Percentiles rank a stretch among this genome's conserved stretches.
Evolutionary conservation across 768 basidiomycete species (phyloP).

Genomic region (Ramaria sp.): DNA sequence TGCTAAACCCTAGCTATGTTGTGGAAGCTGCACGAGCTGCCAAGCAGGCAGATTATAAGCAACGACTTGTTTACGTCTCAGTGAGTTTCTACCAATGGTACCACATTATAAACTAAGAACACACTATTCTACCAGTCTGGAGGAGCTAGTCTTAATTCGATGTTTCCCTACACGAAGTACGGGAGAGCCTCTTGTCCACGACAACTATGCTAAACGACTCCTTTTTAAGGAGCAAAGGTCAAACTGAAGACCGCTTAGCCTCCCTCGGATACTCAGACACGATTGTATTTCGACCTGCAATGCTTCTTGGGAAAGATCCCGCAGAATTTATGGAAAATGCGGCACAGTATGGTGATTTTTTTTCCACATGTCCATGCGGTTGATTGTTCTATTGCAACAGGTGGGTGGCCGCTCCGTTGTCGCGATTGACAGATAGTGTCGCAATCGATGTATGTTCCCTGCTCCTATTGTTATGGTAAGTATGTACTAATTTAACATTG

Average conservation of each 20-base stretch:
- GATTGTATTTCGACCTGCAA: constrained; percentile 55
- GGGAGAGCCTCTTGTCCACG: background rate
- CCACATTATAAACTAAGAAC: background rate
- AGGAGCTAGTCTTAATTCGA: constrained; percentile 39
- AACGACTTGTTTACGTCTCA: constrained; percentile 63
- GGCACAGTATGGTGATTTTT: constrained; percentile 27
- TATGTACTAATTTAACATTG: background rate
- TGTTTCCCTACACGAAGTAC: constrained; percentile 42
- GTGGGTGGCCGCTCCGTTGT: background rate
- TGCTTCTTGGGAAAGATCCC: constrained; percentile 40
- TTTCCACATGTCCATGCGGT: background rate
- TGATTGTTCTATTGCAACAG: background rate
- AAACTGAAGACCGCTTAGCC: constrained; percentile 61
- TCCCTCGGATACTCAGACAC: constrained; percentile 59
- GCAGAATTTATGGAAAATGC: constrained; percentile 31
- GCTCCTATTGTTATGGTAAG: background rate
- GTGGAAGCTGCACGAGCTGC: constrained; percentile 61
- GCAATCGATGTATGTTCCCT: background rate
- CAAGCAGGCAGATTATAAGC: constrained; percentile 35
- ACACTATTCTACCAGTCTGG: constrained; percentile 26
- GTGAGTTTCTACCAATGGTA: constrained; percentile 25
- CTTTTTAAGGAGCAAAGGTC: constrained; percentile 52
- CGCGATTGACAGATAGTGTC: background rate
- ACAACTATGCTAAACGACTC: constrained; percentile 4
- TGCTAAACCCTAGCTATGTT: constrained; percentile 43